A percentile compares a stretch with the other conserved stretches of the same genome.
Conservation (phyloP, 2,329 filamentous ascomycete species). For the Curvularia lunata region DNA sequence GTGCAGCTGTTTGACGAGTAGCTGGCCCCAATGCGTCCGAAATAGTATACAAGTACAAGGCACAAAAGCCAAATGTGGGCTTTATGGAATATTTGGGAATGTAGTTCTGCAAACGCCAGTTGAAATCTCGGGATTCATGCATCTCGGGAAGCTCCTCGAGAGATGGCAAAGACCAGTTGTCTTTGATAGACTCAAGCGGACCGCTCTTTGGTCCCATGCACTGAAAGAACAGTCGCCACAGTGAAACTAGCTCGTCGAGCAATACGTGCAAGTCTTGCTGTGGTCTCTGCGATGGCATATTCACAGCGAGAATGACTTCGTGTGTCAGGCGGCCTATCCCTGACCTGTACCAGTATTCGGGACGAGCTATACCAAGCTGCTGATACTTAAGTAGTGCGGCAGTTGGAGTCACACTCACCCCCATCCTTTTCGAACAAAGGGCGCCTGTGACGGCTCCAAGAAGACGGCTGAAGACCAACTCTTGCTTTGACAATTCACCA, state of each 20-base stretch:
- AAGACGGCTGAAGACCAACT: conserved; percentile 33
- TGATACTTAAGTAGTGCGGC: conserved; percentile 37
- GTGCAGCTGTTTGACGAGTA: conserved; percentile 29
- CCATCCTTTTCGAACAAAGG: conserved; percentile 25
- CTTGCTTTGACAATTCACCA: conserved; percentile 31
- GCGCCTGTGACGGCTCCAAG: conserved; percentile 18
- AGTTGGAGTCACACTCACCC: conserved; percentile 29
- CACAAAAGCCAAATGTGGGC: conserved; percentile 35
- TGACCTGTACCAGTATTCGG: conserved; percentile 29
- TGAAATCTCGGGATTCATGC: conserved; percentile 22
- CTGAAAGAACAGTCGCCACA: conserved; percentile 47
- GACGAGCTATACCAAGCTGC: conserved; percentile 35
- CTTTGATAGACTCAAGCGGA: conserved; percentile 27
- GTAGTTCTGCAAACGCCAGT: conserved; percentile 33
- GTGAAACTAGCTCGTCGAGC: conserved; percentile 38
- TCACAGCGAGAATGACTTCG: conserved; percentile 28
- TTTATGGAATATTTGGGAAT: conserved; percentile 29
- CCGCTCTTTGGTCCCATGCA: conserved; percentile 27
- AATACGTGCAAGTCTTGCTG: conserved; percentile 26
- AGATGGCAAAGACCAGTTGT: conserved; percentile 37
- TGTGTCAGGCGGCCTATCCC: conserved; percentile 34
- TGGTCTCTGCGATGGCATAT: conserved; percentile 5
- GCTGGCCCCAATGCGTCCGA: conserved; percentile 29
- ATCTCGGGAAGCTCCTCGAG: conserved; percentile 13
- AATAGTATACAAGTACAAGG: conserved; percentile 40